A percentile compares a stretch with the other conserved stretches of the same genome.
phyloP scores from a whole-genome alignment of 2,329 filamentous ascomycete species.

The Beauveria pseudobassiana region DNA sequence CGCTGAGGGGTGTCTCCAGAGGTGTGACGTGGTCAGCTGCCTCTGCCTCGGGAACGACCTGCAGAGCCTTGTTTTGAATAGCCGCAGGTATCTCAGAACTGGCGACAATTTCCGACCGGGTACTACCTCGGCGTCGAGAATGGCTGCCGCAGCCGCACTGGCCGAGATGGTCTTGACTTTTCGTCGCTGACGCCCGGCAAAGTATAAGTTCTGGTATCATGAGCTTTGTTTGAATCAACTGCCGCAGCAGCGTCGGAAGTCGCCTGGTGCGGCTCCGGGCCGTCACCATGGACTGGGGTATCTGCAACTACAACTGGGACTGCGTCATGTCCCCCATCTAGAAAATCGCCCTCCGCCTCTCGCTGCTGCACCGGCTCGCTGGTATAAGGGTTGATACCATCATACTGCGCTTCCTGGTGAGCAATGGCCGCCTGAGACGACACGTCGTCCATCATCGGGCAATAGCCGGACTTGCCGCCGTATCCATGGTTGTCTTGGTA shows the following conservation, averaged over 20 bases:
- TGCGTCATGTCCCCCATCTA: slow-evolving; percentile 4
- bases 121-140: not conserved
- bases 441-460: slow-evolving; percentile 40
- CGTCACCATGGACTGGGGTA: slow-evolving; percentile 1
- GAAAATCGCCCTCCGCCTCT: slow-evolving; percentile 1
- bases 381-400: slow-evolving; percentile 52
- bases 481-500: slow-evolving; percentile 29
- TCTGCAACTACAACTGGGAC: slow-evolving; percentile 10
- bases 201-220: slow-evolving; percentile 13
- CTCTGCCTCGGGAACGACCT: slow-evolving; percentile 15
- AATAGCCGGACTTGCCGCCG: slow-evolving; percentile 34
- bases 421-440: slow-evolving; percentile 44
- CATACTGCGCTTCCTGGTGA: slow-evolving; percentile 42
- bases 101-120: not conserved
- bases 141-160: not conserved
- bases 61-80: slow-evolving; percentile 1
- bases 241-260: not conserved
- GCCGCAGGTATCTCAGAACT: not conserved
- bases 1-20: slow-evolving; percentile 7
- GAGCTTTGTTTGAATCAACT: not conserved
- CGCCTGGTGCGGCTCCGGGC: slow-evolving; percentile 7
- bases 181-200: slow-evolving; percentile 7
- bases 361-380: slow-evolving; percentile 31
- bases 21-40: slow-evolving; percentile 12
- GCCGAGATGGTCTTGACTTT: slow-evolving; percentile 4